Evolutionary conservation across 2,329 filamentous ascomycete species (phyloP).

Genomic region (Microsporum audouinii): DNA sequence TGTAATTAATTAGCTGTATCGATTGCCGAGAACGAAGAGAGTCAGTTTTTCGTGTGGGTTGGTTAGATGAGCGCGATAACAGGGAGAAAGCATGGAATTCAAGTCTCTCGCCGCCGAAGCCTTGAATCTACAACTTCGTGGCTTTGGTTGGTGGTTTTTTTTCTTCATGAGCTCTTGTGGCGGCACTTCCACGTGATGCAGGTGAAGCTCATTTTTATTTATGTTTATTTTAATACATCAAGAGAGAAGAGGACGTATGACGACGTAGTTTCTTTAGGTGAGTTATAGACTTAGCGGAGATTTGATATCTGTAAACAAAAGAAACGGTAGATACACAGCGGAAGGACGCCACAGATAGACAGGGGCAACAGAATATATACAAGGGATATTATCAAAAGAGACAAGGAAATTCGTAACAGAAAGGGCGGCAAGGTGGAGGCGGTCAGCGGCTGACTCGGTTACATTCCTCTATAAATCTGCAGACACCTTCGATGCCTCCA

Average conservation of each 20-base stretch:
- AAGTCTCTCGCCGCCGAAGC: background rate
- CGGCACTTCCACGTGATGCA: background rate
- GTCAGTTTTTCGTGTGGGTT: background rate
- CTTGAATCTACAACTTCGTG: background rate
- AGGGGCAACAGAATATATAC: slow-evolving; percentile 4
- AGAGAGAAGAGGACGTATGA: too few species aligned
- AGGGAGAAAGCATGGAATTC: background rate
- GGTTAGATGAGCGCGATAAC: background rate
- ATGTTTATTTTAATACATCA: too few species aligned
- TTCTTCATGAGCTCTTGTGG: background rate
- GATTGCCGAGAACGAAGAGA: background rate
- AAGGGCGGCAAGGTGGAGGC: background rate
- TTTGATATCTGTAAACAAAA: background rate
- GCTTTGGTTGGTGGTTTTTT: background rate
- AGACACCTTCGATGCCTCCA: slow-evolving; percentile 54
- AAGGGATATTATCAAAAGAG: background rate
- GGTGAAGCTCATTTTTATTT: background rate
- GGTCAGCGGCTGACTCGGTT: slow-evolving; percentile 37
- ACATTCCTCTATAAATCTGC: slow-evolving; percentile 54
- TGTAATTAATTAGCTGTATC: background rate
- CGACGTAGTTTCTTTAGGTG: background rate
- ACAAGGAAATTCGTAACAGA: slow-evolving; percentile 10
- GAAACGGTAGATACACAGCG: slow-evolving; percentile 4
- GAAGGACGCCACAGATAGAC: background rate
- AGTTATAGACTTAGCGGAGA: background rate